Conservation (phyloP, 2,329 filamentous ascomycete genomes). For the Beauveria sp. region DNA sequence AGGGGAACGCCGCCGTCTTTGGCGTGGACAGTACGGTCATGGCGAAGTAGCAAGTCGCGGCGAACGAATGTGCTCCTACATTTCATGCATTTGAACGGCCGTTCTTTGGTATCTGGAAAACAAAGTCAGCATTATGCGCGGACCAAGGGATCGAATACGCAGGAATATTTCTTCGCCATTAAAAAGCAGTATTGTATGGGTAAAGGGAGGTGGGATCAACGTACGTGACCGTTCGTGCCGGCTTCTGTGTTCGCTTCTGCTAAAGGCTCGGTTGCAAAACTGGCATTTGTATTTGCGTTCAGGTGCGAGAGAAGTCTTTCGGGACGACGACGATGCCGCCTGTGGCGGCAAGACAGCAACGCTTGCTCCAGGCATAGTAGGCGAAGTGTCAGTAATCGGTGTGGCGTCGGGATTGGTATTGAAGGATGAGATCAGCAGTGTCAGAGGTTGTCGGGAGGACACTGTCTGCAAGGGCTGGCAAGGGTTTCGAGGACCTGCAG, state of each 20-base stretch:
- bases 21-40: constrained; percentile 96
- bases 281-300: constrained; percentile 99
- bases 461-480: constrained; percentile 9
- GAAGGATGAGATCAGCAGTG: constrained; percentile 7
- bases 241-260: constrained; percentile 92
- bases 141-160: too few species aligned
- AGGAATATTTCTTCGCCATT: not conserved
- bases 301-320: constrained; percentile 69
- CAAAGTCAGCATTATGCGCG: not conserved
- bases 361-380: constrained; percentile 61
- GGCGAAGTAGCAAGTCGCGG: constrained; percentile 88
- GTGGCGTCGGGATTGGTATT: not conserved
- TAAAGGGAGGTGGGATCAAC: constrained; percentile 34
- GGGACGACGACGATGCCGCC: constrained; percentile 61
- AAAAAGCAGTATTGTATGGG: not conserved
- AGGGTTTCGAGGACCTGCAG: constrained; percentile 25
- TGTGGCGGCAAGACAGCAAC: constrained; percentile 57
- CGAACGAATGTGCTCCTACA: constrained; percentile 97
- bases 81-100: constrained; percentile 97
- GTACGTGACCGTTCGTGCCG: constrained; percentile 96
- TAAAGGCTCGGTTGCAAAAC: constrained; percentile 96
- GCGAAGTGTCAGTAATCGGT: not conserved
- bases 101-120: constrained; percentile 84
- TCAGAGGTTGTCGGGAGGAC: constrained; percentile 13
- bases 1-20: constrained; percentile 94